phyloP scores from a whole-genome alignment of 192 early-diverging fungal species.

The Backusella macrospora region DNA sequence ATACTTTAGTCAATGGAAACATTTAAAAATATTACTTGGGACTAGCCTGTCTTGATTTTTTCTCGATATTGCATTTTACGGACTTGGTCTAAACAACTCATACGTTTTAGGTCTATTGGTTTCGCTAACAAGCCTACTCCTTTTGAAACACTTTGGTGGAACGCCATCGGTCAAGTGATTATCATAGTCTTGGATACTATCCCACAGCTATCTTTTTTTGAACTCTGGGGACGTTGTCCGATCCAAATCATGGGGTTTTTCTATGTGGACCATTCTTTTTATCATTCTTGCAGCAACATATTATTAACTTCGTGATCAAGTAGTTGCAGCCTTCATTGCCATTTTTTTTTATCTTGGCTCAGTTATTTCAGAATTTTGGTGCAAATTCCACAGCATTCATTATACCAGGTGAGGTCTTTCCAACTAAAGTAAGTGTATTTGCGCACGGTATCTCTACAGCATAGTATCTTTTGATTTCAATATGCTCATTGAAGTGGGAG shows the following conservation, averaged over 20 bases:
- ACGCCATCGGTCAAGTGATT: constrained; percentile 81
- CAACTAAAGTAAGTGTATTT: constrained; percentile 65
- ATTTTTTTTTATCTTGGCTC: constrained; percentile 51
- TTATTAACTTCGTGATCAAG: constrained; percentile 52
- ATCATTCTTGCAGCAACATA: background rate
- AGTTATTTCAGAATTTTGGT: constrained; percentile 76
- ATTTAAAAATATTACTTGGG: constrained; percentile 76
- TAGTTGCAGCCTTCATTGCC: constrained; percentile 41
- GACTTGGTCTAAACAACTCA: constrained; percentile 70
- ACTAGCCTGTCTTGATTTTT: constrained; percentile 65
- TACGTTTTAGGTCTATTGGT: constrained; percentile 73
- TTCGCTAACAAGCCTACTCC: constrained; percentile 35
- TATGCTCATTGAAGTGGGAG: constrained; percentile 48
- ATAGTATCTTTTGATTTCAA: constrained; percentile 56
- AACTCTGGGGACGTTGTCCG: constrained; percentile 76
- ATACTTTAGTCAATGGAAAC: constrained; percentile 77
- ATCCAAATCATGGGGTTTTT: constrained; percentile 91
- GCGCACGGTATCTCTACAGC: constrained; percentile 81
- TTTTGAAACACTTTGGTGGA: constrained; percentile 58
- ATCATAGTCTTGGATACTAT: constrained; percentile 73
- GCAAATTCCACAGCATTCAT: constrained; percentile 80
- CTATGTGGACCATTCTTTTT: constrained; percentile 29
- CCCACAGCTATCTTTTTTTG: constrained; percentile 87
- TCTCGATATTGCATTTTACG: constrained; percentile 74
- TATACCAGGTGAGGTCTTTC: constrained; percentile 70